A percentile compares a stretch with the other conserved stretches of the same genome.
Conservation (phyloP, 805 yeast genomes). For the Spathaspora girioi region DNA sequence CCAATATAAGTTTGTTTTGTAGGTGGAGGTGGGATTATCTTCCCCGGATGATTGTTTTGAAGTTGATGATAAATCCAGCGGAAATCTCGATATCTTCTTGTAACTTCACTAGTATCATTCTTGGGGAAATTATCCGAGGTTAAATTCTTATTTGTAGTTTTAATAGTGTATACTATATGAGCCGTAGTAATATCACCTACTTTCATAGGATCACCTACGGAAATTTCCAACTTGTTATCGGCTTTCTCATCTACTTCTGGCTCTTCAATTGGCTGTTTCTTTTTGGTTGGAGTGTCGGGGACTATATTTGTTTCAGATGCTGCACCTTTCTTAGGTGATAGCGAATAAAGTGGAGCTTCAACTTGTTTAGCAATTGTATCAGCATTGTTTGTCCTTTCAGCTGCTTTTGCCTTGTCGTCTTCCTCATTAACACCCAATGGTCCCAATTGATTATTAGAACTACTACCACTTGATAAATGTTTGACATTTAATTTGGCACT, state of each 20-base stretch:
- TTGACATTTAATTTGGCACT: conserved; percentile 26
- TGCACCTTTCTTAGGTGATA: background rate
- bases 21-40: conserved; percentile 86
- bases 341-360: conserved; percentile 52
- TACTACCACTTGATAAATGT: conserved; percentile 17
- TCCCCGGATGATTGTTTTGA: conserved; percentile 83
- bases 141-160: conserved; percentile 51
- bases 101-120: conserved; percentile 47
- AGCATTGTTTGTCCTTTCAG: conserved; percentile 11
- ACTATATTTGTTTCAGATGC: background rate
- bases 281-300: conserved; percentile 4
- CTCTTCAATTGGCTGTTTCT: conserved; percentile 3
- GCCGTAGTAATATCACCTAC: conserved; percentile 88
- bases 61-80: conserved; percentile 91
- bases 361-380: conserved; percentile 36
- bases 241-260: conserved; percentile 9
- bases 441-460: conserved; percentile 18
- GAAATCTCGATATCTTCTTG: conserved; percentile 87
- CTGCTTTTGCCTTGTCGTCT: conserved; percentile 9
- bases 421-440: conserved; percentile 21
- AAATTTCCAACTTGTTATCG: conserved; percentile 48
- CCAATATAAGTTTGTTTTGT: conserved; percentile 94
- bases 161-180: conserved; percentile 82
- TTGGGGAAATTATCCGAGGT: conserved; percentile 22
- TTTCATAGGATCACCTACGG: conserved; percentile 86